A percentile compares a stretch with the other conserved stretches of the same genome.
Conservation (phyloP, 257 asterid genomes). For the Cinchona pubescens region DNA sequence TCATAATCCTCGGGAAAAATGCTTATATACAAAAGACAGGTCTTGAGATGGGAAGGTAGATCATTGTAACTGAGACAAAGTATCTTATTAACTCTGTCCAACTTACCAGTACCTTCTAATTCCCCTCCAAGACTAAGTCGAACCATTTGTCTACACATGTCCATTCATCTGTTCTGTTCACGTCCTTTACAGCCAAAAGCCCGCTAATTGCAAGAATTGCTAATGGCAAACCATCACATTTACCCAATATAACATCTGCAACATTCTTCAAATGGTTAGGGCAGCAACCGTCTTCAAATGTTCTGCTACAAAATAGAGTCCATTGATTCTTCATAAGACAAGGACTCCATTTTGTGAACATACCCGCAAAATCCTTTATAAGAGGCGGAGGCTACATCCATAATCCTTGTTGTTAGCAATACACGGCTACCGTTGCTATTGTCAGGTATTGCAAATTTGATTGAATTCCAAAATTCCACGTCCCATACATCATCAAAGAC, state of each 20-base stretch:
- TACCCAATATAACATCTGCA: conserved; percentile 6
- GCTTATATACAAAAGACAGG: conserved; percentile 25
- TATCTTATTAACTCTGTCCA: conserved; percentile 16
- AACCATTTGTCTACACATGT: conserved; percentile 18
- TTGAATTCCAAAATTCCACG: not conserved
- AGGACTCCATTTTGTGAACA: not conserved
- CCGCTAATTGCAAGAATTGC: no score
- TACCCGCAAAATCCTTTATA: not conserved
- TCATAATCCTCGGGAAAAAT: conserved; percentile 9
- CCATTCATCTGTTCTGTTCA: conserved; percentile 21
- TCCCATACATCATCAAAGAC: not conserved
- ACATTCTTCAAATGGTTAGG: conserved; percentile 7
- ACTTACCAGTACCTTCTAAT: conserved; percentile 12
- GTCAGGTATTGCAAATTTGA: not conserved
- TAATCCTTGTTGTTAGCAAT: not conserved
- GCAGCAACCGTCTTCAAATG: not conserved
- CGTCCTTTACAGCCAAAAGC: conserved; percentile 21
- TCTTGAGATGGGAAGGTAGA: conserved; percentile 20
- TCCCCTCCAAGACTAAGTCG: conserved; percentile 14
- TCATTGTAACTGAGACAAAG: conserved; percentile 26
- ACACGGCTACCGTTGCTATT: not conserved
- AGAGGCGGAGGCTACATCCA: not conserved
- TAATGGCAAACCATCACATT: conserved; percentile 29
- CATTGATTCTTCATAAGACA: not conserved
- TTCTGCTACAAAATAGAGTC: not conserved